Evolutionary conservation across 2,329 filamentous ascomycete species (phyloP).

Genomic region (Grosmannia penicillata): DNA sequence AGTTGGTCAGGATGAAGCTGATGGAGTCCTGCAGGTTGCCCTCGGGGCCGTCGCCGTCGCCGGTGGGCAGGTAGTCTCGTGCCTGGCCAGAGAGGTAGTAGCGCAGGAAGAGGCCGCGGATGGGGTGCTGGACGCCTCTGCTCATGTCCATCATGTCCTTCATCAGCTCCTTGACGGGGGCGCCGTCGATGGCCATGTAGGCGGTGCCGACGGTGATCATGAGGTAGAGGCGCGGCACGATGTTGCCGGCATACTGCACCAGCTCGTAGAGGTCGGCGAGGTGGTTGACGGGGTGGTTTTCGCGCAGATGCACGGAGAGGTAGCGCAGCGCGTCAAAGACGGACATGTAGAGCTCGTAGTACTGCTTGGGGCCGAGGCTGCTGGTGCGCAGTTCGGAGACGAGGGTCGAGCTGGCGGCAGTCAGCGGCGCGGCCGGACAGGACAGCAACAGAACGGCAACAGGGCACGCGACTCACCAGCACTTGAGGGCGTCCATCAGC

Average conservation of each 20-base stretch:
- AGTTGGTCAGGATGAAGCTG: constrained; percentile 95
- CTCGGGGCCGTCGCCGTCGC: constrained; percentile 77
- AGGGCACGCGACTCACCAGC: constrained; percentile 55
- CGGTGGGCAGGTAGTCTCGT: constrained; percentile 70
- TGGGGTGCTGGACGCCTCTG: constrained; percentile 89
- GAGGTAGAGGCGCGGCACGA: constrained; percentile 87
- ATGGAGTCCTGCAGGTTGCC: constrained; percentile 95
- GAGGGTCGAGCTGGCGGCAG: constrained; percentile 62
- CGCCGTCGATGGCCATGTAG: constrained; percentile 97
- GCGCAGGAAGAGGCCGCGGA: constrained; percentile 83
- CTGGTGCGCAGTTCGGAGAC: constrained; percentile 97
- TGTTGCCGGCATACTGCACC: constrained; percentile 91
- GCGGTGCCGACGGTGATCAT: constrained; percentile 99
- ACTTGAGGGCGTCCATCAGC: constrained; percentile 98
- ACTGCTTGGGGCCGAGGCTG: constrained; percentile 95
- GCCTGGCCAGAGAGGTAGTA: constrained; percentile 96
- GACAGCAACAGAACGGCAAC: constrained; percentile 1
- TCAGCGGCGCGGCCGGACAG: background rate
- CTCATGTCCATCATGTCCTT: constrained; percentile 99
- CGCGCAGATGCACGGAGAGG: constrained; percentile 88
- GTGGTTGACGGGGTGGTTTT: constrained; percentile 95
- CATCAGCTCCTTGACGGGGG: constrained; percentile 98
- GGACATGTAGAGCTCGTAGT: constrained; percentile 99
- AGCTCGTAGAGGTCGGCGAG: constrained; percentile 95
- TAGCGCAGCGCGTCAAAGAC: constrained; percentile 96